Percentiles rank a stretch among this genome's conserved stretches.
Evolutionary conservation across 768 basidiomycete species (phyloP).

Genomic region (Rossbeevera mucosa): DNA sequence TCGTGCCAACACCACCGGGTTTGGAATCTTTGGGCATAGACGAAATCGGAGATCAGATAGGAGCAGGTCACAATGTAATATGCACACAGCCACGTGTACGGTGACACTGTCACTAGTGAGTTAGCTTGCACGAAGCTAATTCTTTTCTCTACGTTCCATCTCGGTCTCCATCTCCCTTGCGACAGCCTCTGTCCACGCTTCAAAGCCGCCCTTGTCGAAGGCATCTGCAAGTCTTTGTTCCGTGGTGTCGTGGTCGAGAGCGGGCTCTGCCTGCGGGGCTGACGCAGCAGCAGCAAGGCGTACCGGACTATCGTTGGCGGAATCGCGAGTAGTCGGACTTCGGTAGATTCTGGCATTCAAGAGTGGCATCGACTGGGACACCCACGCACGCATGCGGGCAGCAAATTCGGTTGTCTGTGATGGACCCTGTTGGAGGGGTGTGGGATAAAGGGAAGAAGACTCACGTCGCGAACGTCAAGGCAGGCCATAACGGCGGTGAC

Average conservation of each 20-base stretch:
- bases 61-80: background rate
- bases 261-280: background rate
- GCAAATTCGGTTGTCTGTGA: conserved; percentile 57
- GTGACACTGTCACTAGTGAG: background rate
- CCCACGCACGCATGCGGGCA: conserved; percentile 45
- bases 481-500: conserved; percentile 47
- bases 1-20: conserved; percentile 13
- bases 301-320: conserved; percentile 1
- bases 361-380: conserved; percentile 45
- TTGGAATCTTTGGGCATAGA: conserved; percentile 21
- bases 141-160: conserved; percentile 38
- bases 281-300: background rate
- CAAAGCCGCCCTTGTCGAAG: conserved; percentile 56
- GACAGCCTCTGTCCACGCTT: conserved; percentile 51
- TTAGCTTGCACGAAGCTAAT: background rate
- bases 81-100: background rate
- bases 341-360: conserved; percentile 53
- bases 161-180: conserved; percentile 57
- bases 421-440: background rate
- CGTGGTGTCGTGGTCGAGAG: conserved; percentile 36
- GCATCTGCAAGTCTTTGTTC: conserved; percentile 51
- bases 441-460: background rate
- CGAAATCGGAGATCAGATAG: background rate
- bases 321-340: conserved; percentile 29
- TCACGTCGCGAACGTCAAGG: conserved; percentile 54